These are phyloP conservation scores for Globisporangium megalacanthum DNA, from an alignment of 352 stramenopile genomes.

Conservation along the genomic window DNA sequence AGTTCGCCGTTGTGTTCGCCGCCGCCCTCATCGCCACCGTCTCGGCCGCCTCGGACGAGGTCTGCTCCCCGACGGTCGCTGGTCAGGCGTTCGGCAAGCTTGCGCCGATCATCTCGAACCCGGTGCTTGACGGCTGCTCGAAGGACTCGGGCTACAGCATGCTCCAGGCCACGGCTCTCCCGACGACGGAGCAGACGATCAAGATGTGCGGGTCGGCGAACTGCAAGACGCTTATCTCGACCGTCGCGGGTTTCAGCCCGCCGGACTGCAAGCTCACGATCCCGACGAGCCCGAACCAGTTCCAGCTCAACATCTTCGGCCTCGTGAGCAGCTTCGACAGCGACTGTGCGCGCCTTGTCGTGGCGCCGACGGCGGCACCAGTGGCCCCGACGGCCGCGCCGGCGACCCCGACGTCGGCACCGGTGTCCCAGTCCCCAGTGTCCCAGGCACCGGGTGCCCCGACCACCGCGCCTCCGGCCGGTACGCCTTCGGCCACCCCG, in stretches of 20 bases:
- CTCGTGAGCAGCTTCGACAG: conserved; percentile 51
- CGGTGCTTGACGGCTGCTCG: conserved; percentile 17
- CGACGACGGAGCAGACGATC: conserved; percentile 23
- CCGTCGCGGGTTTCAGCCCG: conserved; percentile 21
- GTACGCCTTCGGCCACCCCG: background rate
- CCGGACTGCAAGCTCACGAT: conserved; percentile 33
- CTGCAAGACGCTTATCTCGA: conserved; percentile 31
- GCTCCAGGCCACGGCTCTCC: conserved; percentile 23
- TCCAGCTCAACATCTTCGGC: conserved; percentile 31
- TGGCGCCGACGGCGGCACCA: background rate
- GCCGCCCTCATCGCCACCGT: conserved; percentile 21
- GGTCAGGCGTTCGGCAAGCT: conserved; percentile 21
- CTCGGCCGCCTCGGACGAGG: background rate
- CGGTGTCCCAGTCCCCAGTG: background rate
- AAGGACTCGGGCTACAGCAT: conserved; percentile 31
- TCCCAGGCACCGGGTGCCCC: too few species aligned
- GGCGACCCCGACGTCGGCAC: too few species aligned
- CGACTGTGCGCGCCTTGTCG: conserved; percentile 11
- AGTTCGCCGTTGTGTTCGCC: conserved; percentile 14
- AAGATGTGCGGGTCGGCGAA: conserved; percentile 28
- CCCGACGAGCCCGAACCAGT: conserved; percentile 28
- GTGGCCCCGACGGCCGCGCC: background rate
- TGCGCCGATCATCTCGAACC: conserved; percentile 11
- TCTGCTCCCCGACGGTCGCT: conserved; percentile 17
- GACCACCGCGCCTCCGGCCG: background rate